phyloP scores from a whole-genome alignment of 1,284 basidiomycete genomes.

The Malassezia pachydermatis region DNA sequence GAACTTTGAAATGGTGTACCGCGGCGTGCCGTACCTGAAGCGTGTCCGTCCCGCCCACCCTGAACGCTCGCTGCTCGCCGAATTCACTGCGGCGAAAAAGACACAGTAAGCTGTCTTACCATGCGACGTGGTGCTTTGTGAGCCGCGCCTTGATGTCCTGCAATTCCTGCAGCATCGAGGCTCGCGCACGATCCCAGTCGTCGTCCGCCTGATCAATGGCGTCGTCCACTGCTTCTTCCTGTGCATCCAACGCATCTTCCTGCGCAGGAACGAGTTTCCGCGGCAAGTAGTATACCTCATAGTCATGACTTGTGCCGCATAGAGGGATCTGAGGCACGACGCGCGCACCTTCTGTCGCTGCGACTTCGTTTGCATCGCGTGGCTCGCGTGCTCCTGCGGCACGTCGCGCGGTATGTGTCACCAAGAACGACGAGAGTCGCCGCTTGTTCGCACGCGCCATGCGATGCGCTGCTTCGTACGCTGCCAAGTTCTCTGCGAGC shows the following conservation, averaged over 20 bases:
- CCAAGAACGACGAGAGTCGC: constrained; percentile 20
- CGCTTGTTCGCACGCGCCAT: constrained; percentile 15
- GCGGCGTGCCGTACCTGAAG: constrained; percentile 20
- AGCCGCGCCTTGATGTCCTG: constrained; percentile 4
- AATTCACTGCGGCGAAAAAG: neutral
- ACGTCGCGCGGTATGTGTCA: constrained; percentile 10
- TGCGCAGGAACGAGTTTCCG: constrained; percentile 17
- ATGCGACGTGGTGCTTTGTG: constrained; percentile 1
- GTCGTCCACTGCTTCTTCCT: constrained; percentile 18
- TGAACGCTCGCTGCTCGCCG: constrained; percentile 1
- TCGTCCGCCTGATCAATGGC: constrained; percentile 18
- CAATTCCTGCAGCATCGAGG: constrained; percentile 10
- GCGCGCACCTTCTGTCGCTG: constrained; percentile 1
- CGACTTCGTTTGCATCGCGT: neutral
- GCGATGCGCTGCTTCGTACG: constrained; percentile 13
- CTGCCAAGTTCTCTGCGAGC: constrained; percentile 16
- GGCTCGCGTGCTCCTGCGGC: neutral
- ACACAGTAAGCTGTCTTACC: constrained; percentile 8
- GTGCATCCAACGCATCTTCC: constrained; percentile 19
- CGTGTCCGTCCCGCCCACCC: constrained; percentile 21
- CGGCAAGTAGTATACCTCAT: constrained; percentile 19
- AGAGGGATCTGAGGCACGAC: constrained; percentile 4
- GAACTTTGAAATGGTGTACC: constrained; percentile 20
- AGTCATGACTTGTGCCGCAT: neutral
- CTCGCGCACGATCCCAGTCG: constrained; percentile 13